These are phyloP conservation scores for Neopestalotiopsis sp. DNA, from an alignment of 2,329 filamentous ascomycete genomes.

Conservation along the genomic window DNA sequence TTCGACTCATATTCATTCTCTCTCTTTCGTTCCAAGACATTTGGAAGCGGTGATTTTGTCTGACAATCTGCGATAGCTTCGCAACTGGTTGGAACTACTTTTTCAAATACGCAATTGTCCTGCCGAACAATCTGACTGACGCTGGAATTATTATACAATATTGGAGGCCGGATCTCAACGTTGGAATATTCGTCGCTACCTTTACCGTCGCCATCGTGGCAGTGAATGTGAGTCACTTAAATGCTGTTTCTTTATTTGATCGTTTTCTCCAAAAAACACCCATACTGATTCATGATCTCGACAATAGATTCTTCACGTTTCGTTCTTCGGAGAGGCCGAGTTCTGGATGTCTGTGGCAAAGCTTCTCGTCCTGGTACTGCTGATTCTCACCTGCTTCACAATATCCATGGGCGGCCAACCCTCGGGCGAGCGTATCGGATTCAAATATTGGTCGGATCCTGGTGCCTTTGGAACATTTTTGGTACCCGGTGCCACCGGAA, in stretches of 20 bases:
- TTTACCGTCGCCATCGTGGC: slow-evolving; percentile 52
- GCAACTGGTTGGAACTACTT: slow-evolving; percentile 45
- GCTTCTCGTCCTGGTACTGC: slow-evolving; percentile 35
- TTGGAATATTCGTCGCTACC: slow-evolving; percentile 1
- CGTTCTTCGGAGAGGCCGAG: slow-evolving; percentile 48
- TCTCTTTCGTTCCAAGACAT: no score
- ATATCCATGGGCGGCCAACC: slow-evolving; percentile 50
- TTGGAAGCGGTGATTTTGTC: no score
- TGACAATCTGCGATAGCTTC: slow-evolving; percentile 30
- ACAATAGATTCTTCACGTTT: slow-evolving; percentile 31
- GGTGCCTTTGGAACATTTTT: slow-evolving; percentile 60
- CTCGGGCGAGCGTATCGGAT: slow-evolving; percentile 39
- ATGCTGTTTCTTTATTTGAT: no score
- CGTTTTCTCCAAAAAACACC: no score
- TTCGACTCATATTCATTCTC: not conserved
- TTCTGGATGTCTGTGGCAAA: slow-evolving; percentile 51
- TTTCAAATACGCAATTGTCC: slow-evolving; percentile 7
- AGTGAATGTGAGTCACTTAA: not conserved
- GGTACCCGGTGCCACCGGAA: slow-evolving; percentile 53
- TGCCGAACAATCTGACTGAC: slow-evolving; percentile 5
- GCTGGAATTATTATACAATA: not conserved
- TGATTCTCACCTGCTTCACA: slow-evolving; percentile 44
- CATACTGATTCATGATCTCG: not conserved
- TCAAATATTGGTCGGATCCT: slow-evolving; percentile 47
- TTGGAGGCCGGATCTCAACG: slow-evolving; percentile 10